These are phyloP conservation scores for Colletotrichum sp. DNA, from an alignment of 2,329 filamentous ascomycete genomes.

Conservation along the genomic window DNA sequence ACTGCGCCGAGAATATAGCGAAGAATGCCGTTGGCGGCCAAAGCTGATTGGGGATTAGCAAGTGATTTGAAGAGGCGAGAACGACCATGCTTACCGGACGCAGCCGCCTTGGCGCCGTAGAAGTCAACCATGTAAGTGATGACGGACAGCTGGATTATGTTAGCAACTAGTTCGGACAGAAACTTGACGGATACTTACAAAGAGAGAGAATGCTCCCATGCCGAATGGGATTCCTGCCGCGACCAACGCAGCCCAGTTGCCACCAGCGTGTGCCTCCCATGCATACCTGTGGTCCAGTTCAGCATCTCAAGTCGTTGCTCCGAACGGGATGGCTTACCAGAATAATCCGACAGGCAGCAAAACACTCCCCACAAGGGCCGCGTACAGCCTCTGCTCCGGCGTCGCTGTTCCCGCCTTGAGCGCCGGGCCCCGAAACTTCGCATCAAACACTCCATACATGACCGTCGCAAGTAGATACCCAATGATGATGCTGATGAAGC, in stretches of 20 bases:
- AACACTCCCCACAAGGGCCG: slow-evolving; percentile 24
- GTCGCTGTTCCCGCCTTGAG: neutral
- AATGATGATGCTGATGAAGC: slow-evolving; percentile 22
- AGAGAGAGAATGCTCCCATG: neutral
- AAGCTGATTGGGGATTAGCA: neutral
- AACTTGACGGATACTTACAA: neutral
- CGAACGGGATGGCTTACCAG: slow-evolving; percentile 8
- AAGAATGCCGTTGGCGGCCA: slow-evolving; percentile 48
- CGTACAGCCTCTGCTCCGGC: slow-evolving; percentile 23
- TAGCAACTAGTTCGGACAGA: fast-evolving
- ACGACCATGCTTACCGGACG: neutral
- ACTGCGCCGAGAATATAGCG: slow-evolving; percentile 43
- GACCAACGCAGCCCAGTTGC: slow-evolving; percentile 22
- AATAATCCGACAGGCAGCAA: slow-evolving; percentile 21
- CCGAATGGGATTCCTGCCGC: slow-evolving; percentile 22
- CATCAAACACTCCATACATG: slow-evolving; percentile 17
- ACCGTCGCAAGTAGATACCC: slow-evolving; percentile 12
- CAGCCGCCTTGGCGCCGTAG: slow-evolving; percentile 20
- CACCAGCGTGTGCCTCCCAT: slow-evolving; percentile 37
- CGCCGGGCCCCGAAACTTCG: neutral
- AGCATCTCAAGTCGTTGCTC: neutral
- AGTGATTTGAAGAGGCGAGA: fast-evolving
- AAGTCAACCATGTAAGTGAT: slow-evolving; percentile 25
- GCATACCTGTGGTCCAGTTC: neutral
- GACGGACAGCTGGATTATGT: neutral